Evolutionary conservation across 345 rosid species (phyloP), one percentile per base, ranked within the genome.

Genomic region (Sapria himalayana): DNA sequence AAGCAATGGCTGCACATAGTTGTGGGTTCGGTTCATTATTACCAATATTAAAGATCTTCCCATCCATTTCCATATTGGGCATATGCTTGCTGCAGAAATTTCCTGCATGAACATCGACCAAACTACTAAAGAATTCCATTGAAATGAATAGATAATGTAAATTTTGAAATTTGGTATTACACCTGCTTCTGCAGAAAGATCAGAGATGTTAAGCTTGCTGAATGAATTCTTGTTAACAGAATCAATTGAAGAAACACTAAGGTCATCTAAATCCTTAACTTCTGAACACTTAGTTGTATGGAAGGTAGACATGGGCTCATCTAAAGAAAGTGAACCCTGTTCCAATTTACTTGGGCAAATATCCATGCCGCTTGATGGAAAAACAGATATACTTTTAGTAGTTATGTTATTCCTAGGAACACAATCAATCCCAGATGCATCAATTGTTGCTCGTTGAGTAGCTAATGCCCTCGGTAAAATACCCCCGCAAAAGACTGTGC

Each of bases 281-380:
- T 73, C 82, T 9, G 93, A 92, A 54, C 96, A 74, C 66, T 75
- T 77, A 54, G 65, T 74, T 18, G 96, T 80, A 42, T 80, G 91
- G 50, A 76, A 69, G 3, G 78, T 61, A 15, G 96, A 85, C 84
- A 73, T 69, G 2, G 86, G 56, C 49, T 73, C 86, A 37, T 73
- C 96, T 76, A 69, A 39, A 6, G 96, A 77, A 11, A 73, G 63
- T 0, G 91, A 66, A 2, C 19, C 48, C 11, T 43, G 72, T 45
- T 80, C 82, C 4, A 81, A 77, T 57, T 63, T 73, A 50, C 50
- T 50, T 1, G 81, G 80, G 19, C 81, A 77, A 50, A 61, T 52
- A 39, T 67, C 69, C 42, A 67, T 35, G 43, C 44, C 37, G 53
- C 56, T 46, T 4, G 45, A 44, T 13, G 76, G 54, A 39, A 54